Base-by-base conservation (phyloP, 2,329 filamentous ascomycete species). In the Lachnellula willkommii region DNA sequence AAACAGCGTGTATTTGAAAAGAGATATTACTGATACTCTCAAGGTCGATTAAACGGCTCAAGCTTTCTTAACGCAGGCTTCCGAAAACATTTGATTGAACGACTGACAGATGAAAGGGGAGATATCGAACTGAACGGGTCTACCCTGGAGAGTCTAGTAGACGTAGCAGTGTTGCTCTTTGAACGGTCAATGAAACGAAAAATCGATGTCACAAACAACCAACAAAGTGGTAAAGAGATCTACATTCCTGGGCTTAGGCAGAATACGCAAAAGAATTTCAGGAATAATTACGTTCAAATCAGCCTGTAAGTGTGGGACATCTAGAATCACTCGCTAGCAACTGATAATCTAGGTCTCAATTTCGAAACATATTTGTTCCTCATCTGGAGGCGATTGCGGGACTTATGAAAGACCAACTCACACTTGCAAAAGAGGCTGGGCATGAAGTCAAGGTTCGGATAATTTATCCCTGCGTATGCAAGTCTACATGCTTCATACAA, bases 61-160 rank as follows among this genome's bases (percentile, higher is more conserved):
- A 60, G 59, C 40, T 62, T 51, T 46, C 48, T 62, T 4, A 62
- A 63, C n/a, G 39, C 58, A 50, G 53, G 24, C 39, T 63, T 58
- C 35, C 14, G 28, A 43, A 39, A 54, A 24, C 20, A 57, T 42
- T 37, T 62, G 4, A 43, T 40, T 11, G 20, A 42, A 22, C 52
- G 57, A 28, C 24, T 63, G 2, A 15, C 47, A 22, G 50, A 40
- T 7, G 59, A 61, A 40, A 43, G 35, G 35, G 24, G 47, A 2
- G 28, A 59, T 22, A 28, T 61, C 12, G 61, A 61, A 17, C 22
- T 22, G 6, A 39, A 52, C 15, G 55, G 50, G 3, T 50, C 32
- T 8, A 61, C 47, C 1, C 47, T 57, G 15, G 22, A 55, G 14
- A 37, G 57, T 22, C 52, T 57, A 11, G 46, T 63, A 9, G 52